These are phyloP conservation scores for Cutaneotrichosporon daszewskae DNA, from an alignment of 1,284 basidiomycete genomes.

Conservation along the genomic window DNA sequence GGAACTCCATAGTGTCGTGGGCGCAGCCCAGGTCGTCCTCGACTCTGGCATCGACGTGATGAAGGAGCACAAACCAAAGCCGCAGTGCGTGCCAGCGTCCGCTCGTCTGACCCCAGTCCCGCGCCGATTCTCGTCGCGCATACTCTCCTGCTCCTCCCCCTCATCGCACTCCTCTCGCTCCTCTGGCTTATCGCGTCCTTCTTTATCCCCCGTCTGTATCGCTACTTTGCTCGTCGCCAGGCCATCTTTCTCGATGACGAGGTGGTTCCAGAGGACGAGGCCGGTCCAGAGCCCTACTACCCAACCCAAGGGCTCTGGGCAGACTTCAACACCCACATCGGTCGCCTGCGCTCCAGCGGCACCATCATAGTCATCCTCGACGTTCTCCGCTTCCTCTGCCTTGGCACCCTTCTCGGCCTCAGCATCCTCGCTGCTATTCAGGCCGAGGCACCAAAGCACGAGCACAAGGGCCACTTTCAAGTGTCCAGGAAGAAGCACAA, in stretches of 20 bases:
- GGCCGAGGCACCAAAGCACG: conserved; percentile 33
- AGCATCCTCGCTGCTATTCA: conserved; percentile 43
- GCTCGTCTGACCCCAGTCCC: conserved; percentile 22
- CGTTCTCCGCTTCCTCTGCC: conserved; percentile 31
- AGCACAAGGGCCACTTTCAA: not conserved
- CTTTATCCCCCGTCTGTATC: conserved; percentile 12
- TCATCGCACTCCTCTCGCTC: conserved; percentile 33
- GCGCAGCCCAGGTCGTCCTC: no score
- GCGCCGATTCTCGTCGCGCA: conserved; percentile 31
- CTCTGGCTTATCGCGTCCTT: conserved; percentile 27
- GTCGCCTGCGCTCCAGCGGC: conserved; percentile 35
- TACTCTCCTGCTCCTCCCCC: conserved; percentile 41
- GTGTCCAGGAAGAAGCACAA: conserved; percentile 29
- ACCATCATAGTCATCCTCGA: conserved; percentile 39
- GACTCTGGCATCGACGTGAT: not conserved
- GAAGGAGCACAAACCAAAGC: not conserved
- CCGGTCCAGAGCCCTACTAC: conserved; percentile 21
- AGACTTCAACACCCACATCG: conserved; percentile 39
- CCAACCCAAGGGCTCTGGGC: conserved; percentile 40
- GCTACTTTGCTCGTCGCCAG: conserved; percentile 14
- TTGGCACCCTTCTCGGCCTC: conserved; percentile 38
- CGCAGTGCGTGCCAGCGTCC: conserved; percentile 4
- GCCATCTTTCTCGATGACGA: conserved; percentile 24
- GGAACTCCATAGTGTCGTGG: no score
- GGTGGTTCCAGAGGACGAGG: conserved; percentile 18